Evolutionary conservation across 1,284 basidiomycete species (phyloP).

Genomic region (Boletus holoroseus): DNA sequence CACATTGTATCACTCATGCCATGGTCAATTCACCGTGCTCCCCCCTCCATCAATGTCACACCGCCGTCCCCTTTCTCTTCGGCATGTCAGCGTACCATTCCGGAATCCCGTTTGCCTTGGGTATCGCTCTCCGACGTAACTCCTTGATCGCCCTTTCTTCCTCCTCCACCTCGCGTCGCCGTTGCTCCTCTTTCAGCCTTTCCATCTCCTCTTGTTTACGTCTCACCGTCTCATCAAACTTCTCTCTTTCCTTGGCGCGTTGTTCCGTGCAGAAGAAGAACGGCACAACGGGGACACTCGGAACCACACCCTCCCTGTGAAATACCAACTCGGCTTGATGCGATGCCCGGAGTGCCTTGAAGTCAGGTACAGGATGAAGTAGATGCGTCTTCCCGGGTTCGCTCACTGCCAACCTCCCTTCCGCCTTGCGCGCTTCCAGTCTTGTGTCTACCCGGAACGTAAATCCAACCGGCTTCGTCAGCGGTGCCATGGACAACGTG

Average conservation of each 20-base stretch:
- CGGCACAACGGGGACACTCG: conserved; percentile 41
- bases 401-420: conserved; percentile 24
- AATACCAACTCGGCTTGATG: conserved; percentile 40
- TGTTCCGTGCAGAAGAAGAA: conserved; percentile 49
- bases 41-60: conserved; percentile 18
- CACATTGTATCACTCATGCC: conserved; percentile 11
- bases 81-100: conserved; percentile 60
- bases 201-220: conserved; percentile 52
- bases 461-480: conserved; percentile 48
- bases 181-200: conserved; percentile 38
- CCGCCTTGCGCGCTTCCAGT: conserved; percentile 36
- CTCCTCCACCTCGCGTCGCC: conserved; percentile 43
- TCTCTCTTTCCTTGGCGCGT: conserved; percentile 54
- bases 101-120: conserved; percentile 65
- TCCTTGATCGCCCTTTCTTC: conserved; percentile 55
- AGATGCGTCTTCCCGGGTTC: conserved; percentile 21
- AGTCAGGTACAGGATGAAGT: conserved; percentile 44
- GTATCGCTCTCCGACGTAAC: conserved; percentile 54
- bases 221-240: conserved; percentile 53
- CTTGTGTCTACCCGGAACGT: conserved; percentile 46
- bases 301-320: conserved; percentile 43
- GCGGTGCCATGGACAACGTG: conserved; percentile 34
- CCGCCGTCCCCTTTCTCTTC: conserved; percentile 27
- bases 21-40: neutral
- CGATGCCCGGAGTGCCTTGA: conserved; percentile 49